Conservation (phyloP, 2,329 filamentous ascomycete genomes). For the Calonectria fujianensis region DNA sequence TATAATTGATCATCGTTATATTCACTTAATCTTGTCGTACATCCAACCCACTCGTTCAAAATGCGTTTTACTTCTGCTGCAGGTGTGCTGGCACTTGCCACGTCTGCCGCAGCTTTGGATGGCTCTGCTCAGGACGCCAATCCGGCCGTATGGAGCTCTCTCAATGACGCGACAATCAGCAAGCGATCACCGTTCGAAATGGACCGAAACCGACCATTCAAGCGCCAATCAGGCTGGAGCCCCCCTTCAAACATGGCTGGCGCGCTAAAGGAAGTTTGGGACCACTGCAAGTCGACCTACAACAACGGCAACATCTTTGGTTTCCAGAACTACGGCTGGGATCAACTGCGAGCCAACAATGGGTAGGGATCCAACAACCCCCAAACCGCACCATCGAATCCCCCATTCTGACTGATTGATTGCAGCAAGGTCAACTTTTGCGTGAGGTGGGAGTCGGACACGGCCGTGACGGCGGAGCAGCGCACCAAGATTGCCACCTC, state of each 20-base stretch:
- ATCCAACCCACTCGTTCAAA: conserved; percentile 10
- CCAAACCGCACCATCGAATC: too few species aligned
- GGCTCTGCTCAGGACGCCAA: conserved; percentile 50
- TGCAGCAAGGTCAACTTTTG: conserved; percentile 55
- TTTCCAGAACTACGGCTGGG: conserved; percentile 61
- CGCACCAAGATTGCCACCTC: conserved; percentile 61
- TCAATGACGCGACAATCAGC: conserved; percentile 41
- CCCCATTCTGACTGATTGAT: not conserved
- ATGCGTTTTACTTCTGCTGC: conserved; percentile 54
- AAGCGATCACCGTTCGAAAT: conserved; percentile 38
- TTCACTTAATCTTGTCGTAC: not conserved
- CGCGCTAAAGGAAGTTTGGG: conserved; percentile 58
- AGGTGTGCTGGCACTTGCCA: conserved; percentile 49
- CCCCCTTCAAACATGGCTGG: conserved; percentile 53
- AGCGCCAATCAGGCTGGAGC: conserved; percentile 56
- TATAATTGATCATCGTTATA: conserved; percentile 8
- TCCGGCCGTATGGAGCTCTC: conserved; percentile 53
- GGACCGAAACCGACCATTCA: conserved; percentile 52
- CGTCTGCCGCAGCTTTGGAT: conserved; percentile 49
- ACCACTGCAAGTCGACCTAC: conserved; percentile 56
- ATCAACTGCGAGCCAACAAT: conserved; percentile 57
- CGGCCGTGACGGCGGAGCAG: conserved; percentile 61
- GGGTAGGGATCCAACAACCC: conserved; percentile 53
- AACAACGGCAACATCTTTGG: conserved; percentile 46
- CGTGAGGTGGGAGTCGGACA: conserved; percentile 66